These are phyloP conservation scores for Trichoderma sp. DNA, from an alignment of 2,329 filamentous ascomycete genomes.

Conservation along the genomic window DNA sequence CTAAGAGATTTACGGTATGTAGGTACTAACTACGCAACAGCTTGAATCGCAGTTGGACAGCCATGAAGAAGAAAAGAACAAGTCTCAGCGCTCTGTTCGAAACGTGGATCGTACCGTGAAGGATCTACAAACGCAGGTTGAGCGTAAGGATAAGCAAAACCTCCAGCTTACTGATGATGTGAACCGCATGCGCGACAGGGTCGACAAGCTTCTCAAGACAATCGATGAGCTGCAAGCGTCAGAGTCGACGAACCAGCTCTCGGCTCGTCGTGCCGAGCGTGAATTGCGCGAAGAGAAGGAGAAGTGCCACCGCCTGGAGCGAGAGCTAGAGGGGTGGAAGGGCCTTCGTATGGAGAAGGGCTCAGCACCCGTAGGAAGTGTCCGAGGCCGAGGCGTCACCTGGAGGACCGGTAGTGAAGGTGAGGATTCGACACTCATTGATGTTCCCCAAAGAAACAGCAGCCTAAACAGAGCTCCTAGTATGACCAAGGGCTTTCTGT, in stretches of 20 bases:
- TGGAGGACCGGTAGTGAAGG: constrained; percentile 38
- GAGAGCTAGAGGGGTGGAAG: constrained; percentile 83
- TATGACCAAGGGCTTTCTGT: constrained; percentile 77
- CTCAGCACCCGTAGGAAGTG: constrained; percentile 47
- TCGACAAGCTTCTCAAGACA: constrained; percentile 80
- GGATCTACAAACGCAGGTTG: constrained; percentile 87
- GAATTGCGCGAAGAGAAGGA: constrained; percentile 88
- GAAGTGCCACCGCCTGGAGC: constrained; percentile 75
- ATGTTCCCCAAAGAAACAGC: constrained; percentile 63
- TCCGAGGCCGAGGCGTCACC: constrained; percentile 36
- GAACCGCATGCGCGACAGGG: constrained; percentile 80
- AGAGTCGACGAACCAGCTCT: constrained; percentile 77
- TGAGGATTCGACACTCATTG: constrained; percentile 42
- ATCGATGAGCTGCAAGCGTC: constrained; percentile 92
- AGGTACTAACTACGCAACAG: constrained; percentile 43
- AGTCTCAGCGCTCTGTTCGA: constrained; percentile 81
- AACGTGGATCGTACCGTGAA: constrained; percentile 93
- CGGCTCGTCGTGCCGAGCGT: constrained; percentile 80
- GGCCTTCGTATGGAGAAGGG: constrained; percentile 66
- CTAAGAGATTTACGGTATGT: constrained; percentile 27
- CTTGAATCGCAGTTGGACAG: constrained; percentile 84
- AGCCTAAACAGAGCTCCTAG: constrained; percentile 62
- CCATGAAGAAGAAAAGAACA: constrained; percentile 73
- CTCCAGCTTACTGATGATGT: constrained; percentile 79
- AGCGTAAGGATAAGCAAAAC: constrained; percentile 88